phyloP scores from a whole-genome alignment of 805 yeast species.

The Starmerella floris region DNA sequence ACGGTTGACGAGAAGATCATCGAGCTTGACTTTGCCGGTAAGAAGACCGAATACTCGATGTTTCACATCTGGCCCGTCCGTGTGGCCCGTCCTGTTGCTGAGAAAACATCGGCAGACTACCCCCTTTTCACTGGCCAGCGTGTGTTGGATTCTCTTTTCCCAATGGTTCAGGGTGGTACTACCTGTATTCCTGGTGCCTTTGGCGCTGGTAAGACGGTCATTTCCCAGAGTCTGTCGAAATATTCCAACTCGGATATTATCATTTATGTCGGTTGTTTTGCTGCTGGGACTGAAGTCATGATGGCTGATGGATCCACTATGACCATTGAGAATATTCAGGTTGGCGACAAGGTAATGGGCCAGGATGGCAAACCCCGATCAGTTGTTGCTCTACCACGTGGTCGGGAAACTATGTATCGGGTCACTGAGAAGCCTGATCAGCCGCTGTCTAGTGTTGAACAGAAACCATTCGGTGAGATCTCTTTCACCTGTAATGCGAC shows the following conservation, averaged over 20 bases:
- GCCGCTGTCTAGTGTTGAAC: background rate
- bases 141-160: slow-evolving; percentile 93
- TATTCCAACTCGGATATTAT: slow-evolving; percentile 95
- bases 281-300: slow-evolving; percentile 26
- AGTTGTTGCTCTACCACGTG: slow-evolving; percentile 34
- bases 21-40: slow-evolving; percentile 92
- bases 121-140: slow-evolving; percentile 98
- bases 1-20: slow-evolving; percentile 76
- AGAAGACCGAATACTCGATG: slow-evolving; percentile 69
- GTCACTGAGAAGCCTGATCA: slow-evolving; percentile 24
- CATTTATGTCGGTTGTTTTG: slow-evolving; percentile 63
- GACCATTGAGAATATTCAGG: slow-evolving; percentile 28
- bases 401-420: slow-evolving; percentile 33
- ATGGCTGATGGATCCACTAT: slow-evolving; percentile 34
- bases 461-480: slow-evolving; percentile 10
- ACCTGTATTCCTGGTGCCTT: slow-evolving; percentile 99
- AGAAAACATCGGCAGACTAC: slow-evolving; percentile 81
- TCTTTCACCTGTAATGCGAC: slow-evolving; percentile 30
- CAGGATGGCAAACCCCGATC: slow-evolving; percentile 32
- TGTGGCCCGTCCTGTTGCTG: slow-evolving; percentile 97
- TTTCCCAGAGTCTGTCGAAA: slow-evolving; percentile 92
- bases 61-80: slow-evolving; percentile 99
- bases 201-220: slow-evolving; percentile 98
- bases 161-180: slow-evolving; percentile 99
- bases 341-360: slow-evolving; percentile 34